phyloP scores from a whole-genome alignment of 805 yeast species.

The Komagataella ulmi region DNA sequence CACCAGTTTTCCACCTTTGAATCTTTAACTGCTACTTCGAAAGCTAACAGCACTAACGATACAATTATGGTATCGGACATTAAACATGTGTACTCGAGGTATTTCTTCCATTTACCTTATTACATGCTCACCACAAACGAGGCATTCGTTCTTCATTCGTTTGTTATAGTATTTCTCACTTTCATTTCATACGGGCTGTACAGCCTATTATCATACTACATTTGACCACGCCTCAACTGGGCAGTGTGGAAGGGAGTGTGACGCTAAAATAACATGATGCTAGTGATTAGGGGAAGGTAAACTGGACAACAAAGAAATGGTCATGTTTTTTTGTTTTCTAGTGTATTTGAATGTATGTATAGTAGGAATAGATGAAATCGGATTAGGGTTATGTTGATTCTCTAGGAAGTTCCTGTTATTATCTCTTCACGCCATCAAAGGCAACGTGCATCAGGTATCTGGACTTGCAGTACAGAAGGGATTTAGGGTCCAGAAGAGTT shows the following conservation, averaged over 20 bases:
- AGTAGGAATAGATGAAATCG: conserved; percentile 9
- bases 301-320: background rate
- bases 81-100: conserved; percentile 10
- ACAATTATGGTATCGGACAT: background rate
- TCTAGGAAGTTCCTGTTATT: conserved; percentile 4
- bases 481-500: background rate
- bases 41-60: background rate
- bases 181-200: conserved; percentile 3
- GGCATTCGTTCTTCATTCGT: conserved; percentile 17
- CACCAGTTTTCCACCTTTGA: background rate
- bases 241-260: background rate
- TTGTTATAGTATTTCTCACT: background rate
- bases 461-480: background rate
- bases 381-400: conserved; percentile 12
- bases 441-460: background rate
- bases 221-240: background rate
- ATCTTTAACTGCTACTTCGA: background rate
- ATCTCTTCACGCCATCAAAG: background rate
- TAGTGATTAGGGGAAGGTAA: background rate
- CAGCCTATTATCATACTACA: conserved; percentile 1
- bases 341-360: background rate
- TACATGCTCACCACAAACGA: conserved; percentile 35
- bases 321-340: background rate
- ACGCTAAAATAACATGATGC: background rate
- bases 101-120: conserved; percentile 32